Evolutionary conservation across 2,329 filamentous ascomycete species (phyloP), one percentile per base, ranked within the genome.

Genomic region (Fusarium keratoplasticum): DNA sequence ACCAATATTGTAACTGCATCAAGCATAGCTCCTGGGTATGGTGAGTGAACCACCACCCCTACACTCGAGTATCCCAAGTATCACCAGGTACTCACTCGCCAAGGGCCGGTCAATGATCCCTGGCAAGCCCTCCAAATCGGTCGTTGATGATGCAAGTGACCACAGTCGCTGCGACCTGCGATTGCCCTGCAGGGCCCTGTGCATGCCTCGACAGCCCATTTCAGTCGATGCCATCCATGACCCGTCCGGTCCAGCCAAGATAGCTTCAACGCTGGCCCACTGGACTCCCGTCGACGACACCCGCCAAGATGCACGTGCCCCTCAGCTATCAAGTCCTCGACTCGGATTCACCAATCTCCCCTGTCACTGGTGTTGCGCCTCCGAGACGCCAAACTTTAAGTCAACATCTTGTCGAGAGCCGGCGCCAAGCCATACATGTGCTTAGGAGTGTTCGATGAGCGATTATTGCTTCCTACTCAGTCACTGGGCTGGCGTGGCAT

Each of bases 331-430:
- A 33, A 52, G 33, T 20, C 54, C 44, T 61, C 29, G 27, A 59
- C 42, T 65, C 44, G 35, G 63, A 38, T 31, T 27, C 18, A 50
- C n/a, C 22, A 61, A 57, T 64, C 42, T 66, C 27, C 44, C 55
- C 27, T 61, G 42, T 61, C 18, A 59, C 52, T 54, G 31, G 55
- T 54, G 44, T 31, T 66, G 25, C 42, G 44, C 42, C 63, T 38
- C 54, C 22, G 33, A 61, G 44, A 66, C 63, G 55, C 63, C 63
- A 66, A 66, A 66, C 55, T 42, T 66, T 66, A 60, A 65, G 62
- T 65, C 62, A 50, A 65, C 54, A 47, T 58, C 62, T 27, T 60
- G 22, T 42, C 25, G 31, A 50, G 29, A 25, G 59, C 40, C 59
- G 40, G 59, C 40, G 40, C 40, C 40, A 61, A 61, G 59, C 59